These are phyloP conservation scores for Passiflora organensis DNA, from an alignment of 345 rosid species.

Conservation along the genomic window DNA sequence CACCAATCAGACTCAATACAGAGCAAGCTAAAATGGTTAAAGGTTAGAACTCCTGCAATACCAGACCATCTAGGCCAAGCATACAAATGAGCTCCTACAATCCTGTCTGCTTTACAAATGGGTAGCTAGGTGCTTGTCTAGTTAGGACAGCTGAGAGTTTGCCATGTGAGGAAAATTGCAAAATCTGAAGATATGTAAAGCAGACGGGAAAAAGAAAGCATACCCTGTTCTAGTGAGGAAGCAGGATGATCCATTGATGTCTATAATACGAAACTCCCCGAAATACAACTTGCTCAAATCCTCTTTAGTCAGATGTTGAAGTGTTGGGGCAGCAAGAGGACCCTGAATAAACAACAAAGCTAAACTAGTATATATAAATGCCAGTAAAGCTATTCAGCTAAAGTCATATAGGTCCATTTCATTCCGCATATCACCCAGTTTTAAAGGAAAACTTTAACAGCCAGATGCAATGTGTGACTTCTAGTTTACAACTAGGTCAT, in stretches of 20 bases:
- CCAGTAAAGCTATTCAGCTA: neutral
- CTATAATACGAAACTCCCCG: slow-evolving; percentile 76
- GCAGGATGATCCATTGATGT: slow-evolving; percentile 76
- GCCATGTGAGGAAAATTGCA: neutral
- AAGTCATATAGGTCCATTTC: too few relatives aligned
- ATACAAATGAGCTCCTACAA: too few relatives aligned
- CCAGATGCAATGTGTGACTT: neutral
- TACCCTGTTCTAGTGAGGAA: slow-evolving; percentile 97
- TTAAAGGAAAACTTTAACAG: neutral
- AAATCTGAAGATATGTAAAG: neutral
- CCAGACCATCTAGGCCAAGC: neutral
- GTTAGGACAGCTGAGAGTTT: too few relatives aligned
- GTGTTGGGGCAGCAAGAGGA: slow-evolving; percentile 89
- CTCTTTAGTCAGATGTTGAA: slow-evolving; percentile 81
- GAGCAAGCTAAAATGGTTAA: neutral
- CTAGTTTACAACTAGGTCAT: too few relatives aligned
- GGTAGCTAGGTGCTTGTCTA: too few relatives aligned
- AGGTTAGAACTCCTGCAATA: neutral
- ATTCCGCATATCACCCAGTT: neutral
- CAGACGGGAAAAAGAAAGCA: slow-evolving; percentile 8
- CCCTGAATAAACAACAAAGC: slow-evolving; percentile 47
- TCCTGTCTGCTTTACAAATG: too few relatives aligned
- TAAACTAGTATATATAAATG: neutral
- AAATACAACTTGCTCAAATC: slow-evolving; percentile 90
- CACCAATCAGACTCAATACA: neutral